Conservation (phyloP, 176 grass and related monocot species). For the Musa acuminata region DNA sequence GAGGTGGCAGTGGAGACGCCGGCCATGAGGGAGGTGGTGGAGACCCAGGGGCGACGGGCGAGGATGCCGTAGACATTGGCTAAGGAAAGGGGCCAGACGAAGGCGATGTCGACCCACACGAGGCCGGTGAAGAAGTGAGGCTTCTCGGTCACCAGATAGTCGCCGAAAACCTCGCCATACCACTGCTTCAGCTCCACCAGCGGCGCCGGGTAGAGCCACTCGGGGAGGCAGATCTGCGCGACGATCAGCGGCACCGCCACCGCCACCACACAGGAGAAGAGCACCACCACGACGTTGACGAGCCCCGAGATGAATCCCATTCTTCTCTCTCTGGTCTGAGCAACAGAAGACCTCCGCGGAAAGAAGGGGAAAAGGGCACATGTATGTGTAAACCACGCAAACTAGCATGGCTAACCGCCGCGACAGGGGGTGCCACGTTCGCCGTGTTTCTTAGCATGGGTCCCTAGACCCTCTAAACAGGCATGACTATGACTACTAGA, state of each 20-base stretch:
- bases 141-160: conserved; percentile 51
- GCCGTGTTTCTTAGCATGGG: too few species aligned
- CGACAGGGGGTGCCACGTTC: too few species aligned
- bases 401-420: too few species aligned
- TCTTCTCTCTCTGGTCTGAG: not conserved
- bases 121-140: conserved; percentile 58
- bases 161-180: conserved; percentile 48
- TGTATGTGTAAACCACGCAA: too few species aligned
- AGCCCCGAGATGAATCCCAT: conserved; percentile 50
- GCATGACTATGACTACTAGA: too few species aligned
- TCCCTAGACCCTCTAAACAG: too few species aligned
- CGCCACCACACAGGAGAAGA: conserved; percentile 46
- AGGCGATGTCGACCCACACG: conserved; percentile 49
- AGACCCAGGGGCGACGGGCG: conserved; percentile 42
- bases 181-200: conserved; percentile 45
- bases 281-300: conserved; percentile 29
- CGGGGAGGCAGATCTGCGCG: conserved; percentile 40
- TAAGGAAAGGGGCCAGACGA: conserved; percentile 72
- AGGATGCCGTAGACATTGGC: conserved; percentile 63
- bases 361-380: too few species aligned
- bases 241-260: conserved; percentile 49
- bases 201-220: conserved; percentile 30
- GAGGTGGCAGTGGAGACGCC: conserved; percentile 62
- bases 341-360: too few species aligned
- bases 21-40: conserved; percentile 70